Base-by-base conservation (phyloP, 2,329 filamentous ascomycete species). In the Exophiala sideris region DNA sequence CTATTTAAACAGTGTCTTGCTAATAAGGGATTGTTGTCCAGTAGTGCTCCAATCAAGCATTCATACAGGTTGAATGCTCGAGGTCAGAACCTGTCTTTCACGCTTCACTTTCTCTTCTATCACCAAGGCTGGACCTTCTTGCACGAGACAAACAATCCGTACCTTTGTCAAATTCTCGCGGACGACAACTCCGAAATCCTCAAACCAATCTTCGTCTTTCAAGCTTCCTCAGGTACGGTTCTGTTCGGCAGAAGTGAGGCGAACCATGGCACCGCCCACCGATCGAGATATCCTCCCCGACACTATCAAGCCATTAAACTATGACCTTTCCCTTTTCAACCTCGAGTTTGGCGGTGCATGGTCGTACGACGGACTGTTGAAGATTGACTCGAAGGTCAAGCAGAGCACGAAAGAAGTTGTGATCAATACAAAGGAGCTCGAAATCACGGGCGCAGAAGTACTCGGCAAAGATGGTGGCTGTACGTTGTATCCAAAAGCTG, bases 381-480 rank as follows among this genome's bases (percentile, higher is more conserved):
- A 83, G 61, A 95, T 99, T 70, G 81, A 87, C 62, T 79, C 86
- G 55, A 83, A 87, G 55, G 79, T 97, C 70, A 79, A 80, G 62
- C 83, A 86, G 68, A 75, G 85, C 33, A 87, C 87, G 61, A 88
- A 82, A 66, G 82, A 90, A 63, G 84, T 99, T 58, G 83, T 88
- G 39, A 76, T 97, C 70, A 99, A 99, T 73, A 79, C 88, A 40
- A 83, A 94, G 66, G 85, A 96, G 69, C 81, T 99, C 65, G 88
- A 88, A 68, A 80, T 97, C 36, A 79, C 85, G 60, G 78, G 76
- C 57, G 85, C 81, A 2, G 84, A 86, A 68, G 73, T 92, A 52
- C 74, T 76, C 44, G 71, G 82, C 42, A 79, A 83, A 54, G 75
- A 80, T 54, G 77, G 74, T 60, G 82, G 85, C 71, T 76, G 59